Conservation (phyloP, 2,329 filamentous ascomycete genomes). For the Neoascochyta sp. region DNA sequence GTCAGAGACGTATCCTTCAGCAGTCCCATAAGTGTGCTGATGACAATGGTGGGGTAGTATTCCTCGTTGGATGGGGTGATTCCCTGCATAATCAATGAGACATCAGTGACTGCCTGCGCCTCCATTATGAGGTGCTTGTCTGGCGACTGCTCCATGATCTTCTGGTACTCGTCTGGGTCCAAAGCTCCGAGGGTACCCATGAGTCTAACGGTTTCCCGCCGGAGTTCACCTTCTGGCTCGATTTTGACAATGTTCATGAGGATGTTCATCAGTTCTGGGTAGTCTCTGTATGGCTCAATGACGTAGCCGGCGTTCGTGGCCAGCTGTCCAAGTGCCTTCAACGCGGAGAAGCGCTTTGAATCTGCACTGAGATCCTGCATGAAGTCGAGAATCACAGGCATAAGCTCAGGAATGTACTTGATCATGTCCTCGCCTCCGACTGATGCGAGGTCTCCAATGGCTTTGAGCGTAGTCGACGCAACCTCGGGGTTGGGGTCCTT, state of each 20-base stretch:
- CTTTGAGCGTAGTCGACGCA: conserved; percentile 89
- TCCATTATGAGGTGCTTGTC: conserved; percentile 71
- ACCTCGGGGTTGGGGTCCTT: conserved; percentile 81
- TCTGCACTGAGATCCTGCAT: conserved; percentile 91
- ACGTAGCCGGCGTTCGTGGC: conserved; percentile 97
- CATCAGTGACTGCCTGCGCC: conserved; percentile 75
- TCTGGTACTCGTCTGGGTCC: conserved; percentile 94
- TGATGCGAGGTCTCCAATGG: conserved; percentile 88
- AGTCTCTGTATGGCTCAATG: conserved; percentile 91
- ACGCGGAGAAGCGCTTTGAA: conserved; percentile 82
- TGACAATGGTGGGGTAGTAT: conserved; percentile 96
- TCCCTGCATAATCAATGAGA: conserved; percentile 96
- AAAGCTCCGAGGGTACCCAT: conserved; percentile 93
- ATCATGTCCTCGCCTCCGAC: conserved; percentile 94
- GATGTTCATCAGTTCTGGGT: conserved; percentile 88
- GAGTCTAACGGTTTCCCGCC: conserved; percentile 92
- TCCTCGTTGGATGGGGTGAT: conserved; percentile 95
- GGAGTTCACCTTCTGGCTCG: conserved; percentile 78
- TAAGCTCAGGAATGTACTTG: conserved; percentile 83
- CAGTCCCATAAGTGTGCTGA: conserved; percentile 89
- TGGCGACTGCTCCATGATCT: conserved; percentile 84
- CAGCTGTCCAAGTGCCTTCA: conserved; percentile 85
- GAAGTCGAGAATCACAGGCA: conserved; percentile 92
- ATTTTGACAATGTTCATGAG: conserved; percentile 91
- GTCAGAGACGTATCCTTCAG: conserved; percentile 85